phyloP scores from a whole-genome alignment of 768 basidiomycete species.

The Mycena olivaceomarginata region DNA sequence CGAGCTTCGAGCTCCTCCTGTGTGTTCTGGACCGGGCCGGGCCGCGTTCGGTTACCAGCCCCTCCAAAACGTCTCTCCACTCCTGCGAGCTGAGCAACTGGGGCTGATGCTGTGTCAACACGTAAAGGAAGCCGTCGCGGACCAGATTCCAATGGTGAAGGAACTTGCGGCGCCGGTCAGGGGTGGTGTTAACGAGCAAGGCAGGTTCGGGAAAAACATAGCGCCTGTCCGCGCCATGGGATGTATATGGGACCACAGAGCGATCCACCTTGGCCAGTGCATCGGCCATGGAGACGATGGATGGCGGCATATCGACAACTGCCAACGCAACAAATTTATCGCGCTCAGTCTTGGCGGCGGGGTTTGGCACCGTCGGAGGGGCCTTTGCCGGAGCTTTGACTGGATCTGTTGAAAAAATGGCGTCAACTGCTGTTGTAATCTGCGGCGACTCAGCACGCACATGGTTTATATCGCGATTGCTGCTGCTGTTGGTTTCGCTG shows the following conservation, averaged over 20 bases:
- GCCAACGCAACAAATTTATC: background rate
- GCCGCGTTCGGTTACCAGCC: background rate
- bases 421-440: too few species aligned
- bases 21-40: background rate
- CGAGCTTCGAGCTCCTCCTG: background rate
- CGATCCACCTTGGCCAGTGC: background rate
- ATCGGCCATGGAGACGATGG: background rate
- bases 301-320: background rate
- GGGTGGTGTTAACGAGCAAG: background rate
- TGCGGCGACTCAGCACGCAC: too few species aligned
- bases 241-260: background rate
- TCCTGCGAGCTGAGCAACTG: background rate
- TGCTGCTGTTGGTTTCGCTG: too few species aligned
- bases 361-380: background rate
- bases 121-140: background rate
- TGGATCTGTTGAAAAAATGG: background rate
- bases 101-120: background rate
- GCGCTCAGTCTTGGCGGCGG: background rate
- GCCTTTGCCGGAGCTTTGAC: background rate
- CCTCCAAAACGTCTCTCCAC: slow-evolving; percentile 4
- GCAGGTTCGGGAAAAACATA: slow-evolving; percentile 10
- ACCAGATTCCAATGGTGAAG: slow-evolving; percentile 7
- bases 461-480: too few species aligned
- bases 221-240: background rate
- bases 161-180: background rate